Evolutionary conservation across 2,329 filamentous ascomycete species (phyloP).

Genomic region (Colletotrichum phormii): DNA sequence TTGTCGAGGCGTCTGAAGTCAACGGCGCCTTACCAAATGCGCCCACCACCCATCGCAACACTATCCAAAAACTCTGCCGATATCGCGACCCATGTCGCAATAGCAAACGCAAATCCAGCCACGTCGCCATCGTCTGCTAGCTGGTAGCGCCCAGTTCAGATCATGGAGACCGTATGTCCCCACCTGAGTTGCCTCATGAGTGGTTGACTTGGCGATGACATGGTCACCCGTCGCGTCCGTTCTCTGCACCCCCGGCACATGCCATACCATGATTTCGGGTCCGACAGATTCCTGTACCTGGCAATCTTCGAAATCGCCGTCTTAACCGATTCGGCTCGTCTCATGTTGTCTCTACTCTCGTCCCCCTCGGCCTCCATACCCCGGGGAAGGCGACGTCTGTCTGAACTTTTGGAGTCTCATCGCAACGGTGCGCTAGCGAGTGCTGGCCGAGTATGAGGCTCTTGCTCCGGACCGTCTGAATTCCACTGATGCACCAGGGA

Average conservation of each 20-base stretch:
- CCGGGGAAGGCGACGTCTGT: not conserved
- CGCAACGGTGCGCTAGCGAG: not conserved
- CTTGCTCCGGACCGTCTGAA: conserved; percentile 25
- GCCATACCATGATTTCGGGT: conserved; percentile 19
- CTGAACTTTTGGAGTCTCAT: conserved; percentile 3
- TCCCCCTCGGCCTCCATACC: not conserved
- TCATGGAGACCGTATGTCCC: not conserved
- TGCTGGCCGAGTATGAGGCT: conserved; percentile 8
- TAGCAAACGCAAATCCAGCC: not conserved
- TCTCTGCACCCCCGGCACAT: not conserved
- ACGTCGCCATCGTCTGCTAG: not conserved
- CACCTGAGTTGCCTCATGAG: not conserved
- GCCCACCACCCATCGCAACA: not conserved
- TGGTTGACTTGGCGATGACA: not conserved
- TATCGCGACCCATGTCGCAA: conserved; percentile 3
- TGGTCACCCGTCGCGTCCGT: not conserved
- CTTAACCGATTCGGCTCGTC: conserved; percentile 13
- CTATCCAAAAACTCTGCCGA: conserved; percentile 3
- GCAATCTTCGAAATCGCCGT: conserved; percentile 10
- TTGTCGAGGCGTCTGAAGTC: not conserved
- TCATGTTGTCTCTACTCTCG: conserved; percentile 12
- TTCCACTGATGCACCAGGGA: conserved; percentile 14
- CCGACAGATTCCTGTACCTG: conserved; percentile 14
- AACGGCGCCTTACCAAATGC: not conserved
- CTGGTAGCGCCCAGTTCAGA: not conserved